Evolutionary conservation across 306 rosid genomes (phyloP), one percentile per base, ranked within the genome.

Genomic region (Lathyrus aphaca): DNA sequence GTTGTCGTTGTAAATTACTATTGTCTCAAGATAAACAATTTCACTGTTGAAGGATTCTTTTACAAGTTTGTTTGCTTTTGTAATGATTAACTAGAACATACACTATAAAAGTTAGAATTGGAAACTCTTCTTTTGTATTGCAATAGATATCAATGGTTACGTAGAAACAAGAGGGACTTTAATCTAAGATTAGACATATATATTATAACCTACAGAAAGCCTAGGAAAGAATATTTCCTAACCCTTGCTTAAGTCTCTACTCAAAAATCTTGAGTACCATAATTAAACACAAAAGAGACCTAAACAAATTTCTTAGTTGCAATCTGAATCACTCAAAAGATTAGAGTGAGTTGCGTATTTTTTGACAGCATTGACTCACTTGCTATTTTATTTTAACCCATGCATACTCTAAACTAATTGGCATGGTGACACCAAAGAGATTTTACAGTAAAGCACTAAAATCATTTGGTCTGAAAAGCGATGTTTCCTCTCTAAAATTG

Each of bases 361-460:
- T 32, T 74, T 74, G 50, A 25, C 67, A 21, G 11, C 51, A 56
- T n/a, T 66, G 39, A 51, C 66, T 37, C 51, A 48, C 51, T 46
- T 17, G 15, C 11, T 17, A 56, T 66, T 65, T 53, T 54, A 43
- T 17, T 13, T 9, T 63, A 50, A 38, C 18, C 35, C 15, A 13
- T 3, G 18, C 15, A 13, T 3, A 29, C 45, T 63, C 44, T 30
- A 29, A 27, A 29, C 3, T 46, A 48, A 21, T 12, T 12, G 69
- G 59, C 25, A 2, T 19, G 6, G 44, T 32, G 66, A 42, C 12
- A 13, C 21, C 15, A 43, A 42, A 11, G 7, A 6, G 27, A 5
- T 40, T 40, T 10, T 11, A 40, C 5, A 14, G 21, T 12, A 45
- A 35, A 37, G 17, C 63, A 53, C 10, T 23, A 9, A 6, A 40